Evolutionary conservation across 148 eudicot species (phyloP).

Genomic region (Rhododendron simsii): DNA sequence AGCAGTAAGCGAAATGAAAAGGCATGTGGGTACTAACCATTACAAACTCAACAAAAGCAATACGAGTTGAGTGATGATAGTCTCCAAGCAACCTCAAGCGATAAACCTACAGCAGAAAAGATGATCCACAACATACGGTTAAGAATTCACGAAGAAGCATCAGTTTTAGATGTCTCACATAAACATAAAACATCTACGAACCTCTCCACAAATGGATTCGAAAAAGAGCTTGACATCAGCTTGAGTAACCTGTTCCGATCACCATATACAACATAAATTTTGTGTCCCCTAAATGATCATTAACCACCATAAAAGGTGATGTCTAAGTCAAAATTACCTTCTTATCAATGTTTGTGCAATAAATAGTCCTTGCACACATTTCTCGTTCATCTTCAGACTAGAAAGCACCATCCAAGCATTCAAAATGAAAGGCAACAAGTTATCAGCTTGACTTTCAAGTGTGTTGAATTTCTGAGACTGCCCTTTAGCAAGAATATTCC

Average conservation of each 20-base stretch:
- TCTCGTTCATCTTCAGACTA: slow-evolving; percentile 99
- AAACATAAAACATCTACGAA: slow-evolving; percentile 32
- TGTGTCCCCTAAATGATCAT: slow-evolving; percentile 1
- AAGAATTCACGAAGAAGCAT: slow-evolving; percentile 8
- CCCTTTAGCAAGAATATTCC: slow-evolving; percentile 3
- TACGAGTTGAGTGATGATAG: slow-evolving; percentile 87
- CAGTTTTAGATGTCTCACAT: slow-evolving; percentile 4
- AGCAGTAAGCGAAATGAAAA: neutral
- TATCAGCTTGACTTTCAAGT: slow-evolving; percentile 7
- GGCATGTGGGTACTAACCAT: slow-evolving; percentile 44
- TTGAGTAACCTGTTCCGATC: slow-evolving; percentile 65
- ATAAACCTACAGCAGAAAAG: slow-evolving; percentile 43
- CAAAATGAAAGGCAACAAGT: neutral
- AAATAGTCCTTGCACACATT: slow-evolving; percentile 98
- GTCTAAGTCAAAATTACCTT: slow-evolving; percentile 40
- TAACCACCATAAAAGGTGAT: neutral
- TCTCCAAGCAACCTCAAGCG: slow-evolving; percentile 98
- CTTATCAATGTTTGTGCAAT: slow-evolving; percentile 91
- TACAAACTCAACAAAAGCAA: slow-evolving; percentile 91
- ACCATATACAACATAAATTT: neutral
- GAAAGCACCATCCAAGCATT: slow-evolving; percentile 15
- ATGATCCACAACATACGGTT: slow-evolving; percentile 3
- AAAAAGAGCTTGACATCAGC: slow-evolving; percentile 82
- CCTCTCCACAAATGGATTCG: slow-evolving; percentile 89
- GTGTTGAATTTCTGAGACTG: neutral